Percentiles rank a stretch among this genome's conserved stretches.
Conservation (phyloP, 169 alveolate genomes). For the Ichthyophthirius multifiliis region DNA sequence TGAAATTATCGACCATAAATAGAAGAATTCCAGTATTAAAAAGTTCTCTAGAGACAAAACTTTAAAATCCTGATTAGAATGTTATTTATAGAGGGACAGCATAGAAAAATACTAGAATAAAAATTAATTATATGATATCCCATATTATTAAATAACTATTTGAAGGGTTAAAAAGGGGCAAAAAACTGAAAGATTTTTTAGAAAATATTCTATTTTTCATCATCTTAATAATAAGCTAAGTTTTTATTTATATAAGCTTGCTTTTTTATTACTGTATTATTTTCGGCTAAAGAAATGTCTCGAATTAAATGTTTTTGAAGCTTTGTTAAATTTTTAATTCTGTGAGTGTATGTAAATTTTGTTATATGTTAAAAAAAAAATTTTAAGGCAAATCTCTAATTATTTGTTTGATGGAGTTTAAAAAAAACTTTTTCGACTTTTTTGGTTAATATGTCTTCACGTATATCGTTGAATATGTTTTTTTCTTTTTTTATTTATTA, state of each 20-base stretch:
- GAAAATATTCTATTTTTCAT: not conserved
- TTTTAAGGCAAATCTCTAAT: not conserved
- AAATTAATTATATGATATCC: not conserved
- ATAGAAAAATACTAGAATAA: not conserved
- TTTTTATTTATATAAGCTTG: not conserved
- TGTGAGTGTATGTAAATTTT: not conserved
- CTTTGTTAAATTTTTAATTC: not conserved
- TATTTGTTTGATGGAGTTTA: not conserved
- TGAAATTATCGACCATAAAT: not conserved
- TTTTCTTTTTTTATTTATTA: not conserved
- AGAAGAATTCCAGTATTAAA: not conserved
- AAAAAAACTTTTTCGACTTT: not conserved
- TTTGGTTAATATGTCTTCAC: not conserved
- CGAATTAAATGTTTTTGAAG: not conserved
- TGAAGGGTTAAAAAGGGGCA: not conserved
- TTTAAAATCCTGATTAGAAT: not conserved
- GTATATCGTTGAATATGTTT: not conserved
- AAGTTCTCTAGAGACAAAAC: not conserved
- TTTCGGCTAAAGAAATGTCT: not conserved
- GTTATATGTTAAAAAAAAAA: not conserved
- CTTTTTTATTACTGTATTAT: not conserved
- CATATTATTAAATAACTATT: not conserved
- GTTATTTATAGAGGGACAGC: not conserved
- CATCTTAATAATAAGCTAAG: not conserved
- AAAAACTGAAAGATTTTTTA: not conserved